phyloP scores from a whole-genome alignment of 2,329 filamentous ascomycete genomes.

The Pseudophaeomoniella oleicola region DNA sequence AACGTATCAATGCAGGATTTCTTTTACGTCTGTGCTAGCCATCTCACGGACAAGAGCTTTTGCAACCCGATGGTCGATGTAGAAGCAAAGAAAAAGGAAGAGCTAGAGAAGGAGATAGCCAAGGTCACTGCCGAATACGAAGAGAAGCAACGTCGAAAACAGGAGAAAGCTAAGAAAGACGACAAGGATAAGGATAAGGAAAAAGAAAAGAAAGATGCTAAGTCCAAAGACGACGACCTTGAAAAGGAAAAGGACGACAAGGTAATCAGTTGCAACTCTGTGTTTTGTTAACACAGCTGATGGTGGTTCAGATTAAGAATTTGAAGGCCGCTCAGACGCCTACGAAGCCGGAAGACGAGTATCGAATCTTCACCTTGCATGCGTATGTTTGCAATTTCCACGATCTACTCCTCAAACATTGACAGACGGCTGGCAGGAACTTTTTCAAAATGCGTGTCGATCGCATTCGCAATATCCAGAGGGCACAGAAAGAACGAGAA shows the following conservation, averaged over 20 bases:
- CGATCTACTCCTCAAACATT: constrained; percentile 3
- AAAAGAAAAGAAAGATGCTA: constrained; percentile 29
- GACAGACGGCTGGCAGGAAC: constrained; percentile 41
- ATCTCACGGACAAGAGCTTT: constrained; percentile 73
- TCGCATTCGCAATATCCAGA: constrained; percentile 62
- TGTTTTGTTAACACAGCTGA: too few species aligned
- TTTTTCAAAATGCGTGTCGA: constrained; percentile 80
- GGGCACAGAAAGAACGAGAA: constrained; percentile 68
- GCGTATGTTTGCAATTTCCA: constrained; percentile 38
- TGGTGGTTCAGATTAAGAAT: constrained; percentile 25
- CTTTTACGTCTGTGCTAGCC: constrained; percentile 77
- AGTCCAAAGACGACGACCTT: constrained; percentile 20
- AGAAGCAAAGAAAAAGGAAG: constrained; percentile 27
- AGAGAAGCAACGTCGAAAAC: constrained; percentile 60
- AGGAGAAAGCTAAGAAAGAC: constrained; percentile 42
- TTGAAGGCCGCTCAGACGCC: constrained; percentile 29
- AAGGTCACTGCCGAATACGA: constrained; percentile 45
- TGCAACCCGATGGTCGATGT: constrained; percentile 42
- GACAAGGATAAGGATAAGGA: constrained; percentile 33
- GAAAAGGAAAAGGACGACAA: constrained; percentile 39
- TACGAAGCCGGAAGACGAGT: constrained; percentile 43
- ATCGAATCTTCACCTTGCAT: constrained; percentile 70
- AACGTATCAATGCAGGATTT: constrained; percentile 46
- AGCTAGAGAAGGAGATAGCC: constrained; percentile 29
- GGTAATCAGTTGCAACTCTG: too few species aligned